These are phyloP conservation scores for Alternaria gaisen DNA, from an alignment of 2,329 filamentous ascomycete species.

Conservation along the genomic window DNA sequence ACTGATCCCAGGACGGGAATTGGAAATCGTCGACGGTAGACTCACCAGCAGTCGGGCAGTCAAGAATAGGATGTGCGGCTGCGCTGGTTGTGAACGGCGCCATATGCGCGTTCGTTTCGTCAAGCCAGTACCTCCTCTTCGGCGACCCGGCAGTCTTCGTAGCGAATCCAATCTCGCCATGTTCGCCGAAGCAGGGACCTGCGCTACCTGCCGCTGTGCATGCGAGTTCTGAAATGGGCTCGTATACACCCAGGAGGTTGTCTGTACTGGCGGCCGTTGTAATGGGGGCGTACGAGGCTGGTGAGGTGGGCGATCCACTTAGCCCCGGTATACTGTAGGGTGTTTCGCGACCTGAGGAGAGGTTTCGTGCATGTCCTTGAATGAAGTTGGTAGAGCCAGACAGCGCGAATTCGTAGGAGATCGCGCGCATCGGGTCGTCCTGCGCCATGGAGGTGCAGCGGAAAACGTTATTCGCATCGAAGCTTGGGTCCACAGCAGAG, in stretches of 20 bases:
- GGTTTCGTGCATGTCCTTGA: constrained; percentile 19
- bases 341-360: constrained; percentile 26
- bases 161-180: constrained; percentile 32
- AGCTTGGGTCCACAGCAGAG: constrained; percentile 40
- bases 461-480: constrained; percentile 41
- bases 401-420: constrained; percentile 39
- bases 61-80: constrained; percentile 2
- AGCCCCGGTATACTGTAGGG: constrained; percentile 27
- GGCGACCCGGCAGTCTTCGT: constrained; percentile 9
- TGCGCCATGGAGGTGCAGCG: constrained; percentile 14
- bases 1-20: constrained; percentile 41
- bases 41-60: constrained; percentile 11
- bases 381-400: constrained; percentile 32
- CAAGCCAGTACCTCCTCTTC: constrained; percentile 21
- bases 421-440: constrained; percentile 22
- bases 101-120: constrained; percentile 11
- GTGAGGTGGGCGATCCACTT: constrained; percentile 29
- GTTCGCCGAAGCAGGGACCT: constrained; percentile 34
- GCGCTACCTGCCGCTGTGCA: constrained; percentile 19
- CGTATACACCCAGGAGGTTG: constrained; percentile 19
- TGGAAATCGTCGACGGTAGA: constrained; percentile 26
- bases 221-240: constrained; percentile 31
- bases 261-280: constrained; percentile 18
- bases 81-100: constrained; percentile 5
- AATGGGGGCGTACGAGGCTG: constrained; percentile 19